Evolutionary conservation across 148 eudicot species (phyloP), one percentile per base, ranked within the genome.

Genomic region (Amaranthus cruentus): DNA sequence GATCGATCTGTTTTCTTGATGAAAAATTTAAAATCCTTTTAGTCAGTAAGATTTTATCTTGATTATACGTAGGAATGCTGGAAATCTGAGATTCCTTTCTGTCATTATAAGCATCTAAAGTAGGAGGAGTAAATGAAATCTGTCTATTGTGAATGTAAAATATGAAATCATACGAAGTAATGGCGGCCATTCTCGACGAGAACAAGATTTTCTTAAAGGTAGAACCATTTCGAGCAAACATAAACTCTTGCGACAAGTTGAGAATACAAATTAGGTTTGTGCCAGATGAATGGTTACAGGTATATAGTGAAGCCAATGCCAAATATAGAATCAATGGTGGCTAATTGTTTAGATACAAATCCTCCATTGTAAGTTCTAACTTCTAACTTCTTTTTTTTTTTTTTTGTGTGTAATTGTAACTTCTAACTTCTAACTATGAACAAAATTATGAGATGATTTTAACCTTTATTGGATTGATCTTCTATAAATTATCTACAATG

Each of bases 11-110:
- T 47, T 79, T 76, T 56, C 64, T 50, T 7, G 11, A 28, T 4
- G 79, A 80, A 42, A 56, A 61, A 63, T 76, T 78, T 18, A 73
- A 60, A 7, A 76, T 68, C 47, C 60, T 68, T 72, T 73, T 82
- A 62, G 85, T 79, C 58, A 69, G 43, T 11, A 56, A 51, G 54
- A 74, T 56, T 42, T 57, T 6, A 56, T 81, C 38, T 15, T 71
- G 61, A 44, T 74, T 74, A 4, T 42, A 21, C 21, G 71, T 8
- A 46, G 4, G 68, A n/a, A 48, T 54, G 9, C 28, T 69, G 43
- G 65, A 18, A 47, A 12, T 58, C 47, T 60, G 13, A 68, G 53
- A 18, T 51, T 43, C 56, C 21, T 15, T 15, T 6, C 53, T 61
- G 18, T 28, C 52, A 77, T 74, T n/a, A 11, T 73, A 63, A 3